These are phyloP conservation scores for Capillidium heterosporum DNA, from an alignment of 371 early-diverging fungal genomes.

Conservation along the genomic window DNA sequence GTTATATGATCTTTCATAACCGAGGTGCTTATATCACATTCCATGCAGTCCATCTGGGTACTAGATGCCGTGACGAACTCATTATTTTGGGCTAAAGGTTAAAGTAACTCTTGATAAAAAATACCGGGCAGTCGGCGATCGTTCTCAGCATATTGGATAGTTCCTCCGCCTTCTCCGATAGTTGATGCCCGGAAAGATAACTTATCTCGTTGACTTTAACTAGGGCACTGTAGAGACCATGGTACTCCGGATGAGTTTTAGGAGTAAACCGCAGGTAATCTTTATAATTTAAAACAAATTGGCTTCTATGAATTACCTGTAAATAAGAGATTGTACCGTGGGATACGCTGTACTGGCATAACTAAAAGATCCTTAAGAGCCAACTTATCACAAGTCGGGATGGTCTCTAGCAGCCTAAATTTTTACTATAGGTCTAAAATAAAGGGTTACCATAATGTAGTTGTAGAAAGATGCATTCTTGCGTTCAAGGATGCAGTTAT, in stretches of 20 bases:
- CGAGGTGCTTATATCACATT: background rate
- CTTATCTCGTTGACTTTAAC: slow-evolving; percentile 4
- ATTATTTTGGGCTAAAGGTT: background rate
- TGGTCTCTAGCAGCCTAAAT: slow-evolving; percentile 13
- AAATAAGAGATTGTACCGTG: slow-evolving; percentile 23
- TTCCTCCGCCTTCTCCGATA: background rate
- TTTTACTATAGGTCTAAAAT: background rate
- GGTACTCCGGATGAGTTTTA: slow-evolving; percentile 5
- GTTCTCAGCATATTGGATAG: background rate
- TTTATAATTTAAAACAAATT: background rate
- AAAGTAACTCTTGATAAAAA: background rate
- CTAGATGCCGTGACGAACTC: background rate
- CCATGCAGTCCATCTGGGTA: slow-evolving; percentile 5
- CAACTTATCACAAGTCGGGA: slow-evolving; percentile 19
- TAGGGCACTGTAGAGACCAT: background rate
- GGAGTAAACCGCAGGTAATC: slow-evolving; percentile 6
- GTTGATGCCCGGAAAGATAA: background rate
- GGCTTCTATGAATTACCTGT: slow-evolving; percentile 5
- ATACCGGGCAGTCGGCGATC: slow-evolving; percentile 6
- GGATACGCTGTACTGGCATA: slow-evolving; percentile 28
- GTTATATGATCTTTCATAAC: background rate
- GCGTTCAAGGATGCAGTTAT: background rate
- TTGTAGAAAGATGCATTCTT: background rate
- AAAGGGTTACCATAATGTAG: background rate
- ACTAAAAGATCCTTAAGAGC: slow-evolving; percentile 22